Conservation (phyloP, 2,329 filamentous ascomycete species). For the Beauveria medogensis region DNA sequence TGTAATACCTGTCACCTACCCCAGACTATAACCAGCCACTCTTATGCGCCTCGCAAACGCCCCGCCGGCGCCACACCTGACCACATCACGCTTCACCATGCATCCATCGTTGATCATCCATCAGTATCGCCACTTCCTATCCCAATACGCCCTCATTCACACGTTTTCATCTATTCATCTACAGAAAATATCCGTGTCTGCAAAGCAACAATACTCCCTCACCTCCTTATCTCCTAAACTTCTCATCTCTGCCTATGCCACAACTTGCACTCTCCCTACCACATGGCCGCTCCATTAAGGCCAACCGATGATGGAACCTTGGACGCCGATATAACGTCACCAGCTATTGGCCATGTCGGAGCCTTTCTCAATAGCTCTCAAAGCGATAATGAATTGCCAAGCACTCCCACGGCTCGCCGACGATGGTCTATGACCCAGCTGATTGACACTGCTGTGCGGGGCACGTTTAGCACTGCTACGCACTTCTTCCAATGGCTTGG, state of each 20-base stretch:
- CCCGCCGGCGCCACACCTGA: conserved; percentile 1
- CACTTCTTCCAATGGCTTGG: conserved; percentile 47
- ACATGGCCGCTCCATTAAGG: conserved; percentile 5
- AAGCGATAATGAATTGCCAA: not conserved
- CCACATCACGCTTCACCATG: not conserved
- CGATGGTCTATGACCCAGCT: conserved; percentile 6
- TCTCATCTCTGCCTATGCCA: not conserved
- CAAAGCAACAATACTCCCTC: not conserved
- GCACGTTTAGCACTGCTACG: conserved; percentile 17
- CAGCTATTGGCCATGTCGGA: not conserved
- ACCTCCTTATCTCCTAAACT: no score
- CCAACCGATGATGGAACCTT: conserved; percentile 8
- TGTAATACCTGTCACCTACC: not conserved
- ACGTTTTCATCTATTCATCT: not conserved
- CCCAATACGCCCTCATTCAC: not conserved
- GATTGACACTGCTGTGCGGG: not conserved
- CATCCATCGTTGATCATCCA: not conserved
- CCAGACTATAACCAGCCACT: not conserved
- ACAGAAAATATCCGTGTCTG: not conserved
- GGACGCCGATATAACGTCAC: not conserved
- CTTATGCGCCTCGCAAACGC: not conserved
- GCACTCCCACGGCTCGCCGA: not conserved
- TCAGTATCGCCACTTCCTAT: not conserved
- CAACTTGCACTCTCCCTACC: not conserved
- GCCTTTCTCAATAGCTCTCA: not conserved